phyloP scores from a whole-genome alignment of 208 protist genomes.

The Acanthamoeba rhysodes region DNA sequence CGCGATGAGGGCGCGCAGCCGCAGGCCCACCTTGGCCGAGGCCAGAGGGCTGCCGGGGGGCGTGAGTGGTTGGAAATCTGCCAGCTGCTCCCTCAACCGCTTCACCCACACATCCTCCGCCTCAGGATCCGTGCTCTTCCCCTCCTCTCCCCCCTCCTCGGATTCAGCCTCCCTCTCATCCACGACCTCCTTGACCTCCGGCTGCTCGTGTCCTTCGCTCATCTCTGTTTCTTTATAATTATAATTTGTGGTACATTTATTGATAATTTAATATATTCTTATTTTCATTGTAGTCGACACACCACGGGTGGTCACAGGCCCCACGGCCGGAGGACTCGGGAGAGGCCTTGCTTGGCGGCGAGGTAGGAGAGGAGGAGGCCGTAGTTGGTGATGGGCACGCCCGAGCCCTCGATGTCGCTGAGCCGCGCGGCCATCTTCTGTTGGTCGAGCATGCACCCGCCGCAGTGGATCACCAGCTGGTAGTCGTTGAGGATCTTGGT shows the following conservation, averaged over 20 bases:
- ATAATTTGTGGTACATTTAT: too few species aligned
- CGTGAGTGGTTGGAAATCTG: not conserved
- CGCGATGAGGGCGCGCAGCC: not conserved
- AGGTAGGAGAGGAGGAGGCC: conserved; percentile 84
- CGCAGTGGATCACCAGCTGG: conserved; percentile 85
- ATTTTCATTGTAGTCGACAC: too few species aligned
- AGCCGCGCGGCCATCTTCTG: conserved; percentile 86
- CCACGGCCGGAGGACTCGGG: conserved; percentile 79
- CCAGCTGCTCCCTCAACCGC: conserved; percentile 11
- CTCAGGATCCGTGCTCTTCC: not conserved
- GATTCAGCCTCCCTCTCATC: conserved; percentile 22
- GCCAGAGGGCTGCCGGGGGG: not conserved
- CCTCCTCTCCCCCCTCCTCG: not conserved
- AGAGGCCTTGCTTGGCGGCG: conserved; percentile 72
- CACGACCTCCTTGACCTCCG: conserved; percentile 3
- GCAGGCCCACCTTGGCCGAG: not conserved
- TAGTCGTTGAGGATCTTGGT: conserved; percentile 80
- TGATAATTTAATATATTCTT: not conserved
- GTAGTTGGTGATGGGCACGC: conserved; percentile 88
- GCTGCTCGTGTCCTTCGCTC: not conserved
- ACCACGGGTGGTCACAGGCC: not conserved
- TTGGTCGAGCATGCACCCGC: conserved; percentile 87
- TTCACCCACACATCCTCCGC: not conserved
- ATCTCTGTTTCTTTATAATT: too few species aligned
- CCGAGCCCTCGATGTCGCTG: conserved; percentile 76